Percentiles rank a stretch among this genome's conserved stretches.
These are phyloP conservation scores for Mycena capillaripes DNA, from an alignment of 768 basidiomycete species.

Conservation along the genomic window DNA sequence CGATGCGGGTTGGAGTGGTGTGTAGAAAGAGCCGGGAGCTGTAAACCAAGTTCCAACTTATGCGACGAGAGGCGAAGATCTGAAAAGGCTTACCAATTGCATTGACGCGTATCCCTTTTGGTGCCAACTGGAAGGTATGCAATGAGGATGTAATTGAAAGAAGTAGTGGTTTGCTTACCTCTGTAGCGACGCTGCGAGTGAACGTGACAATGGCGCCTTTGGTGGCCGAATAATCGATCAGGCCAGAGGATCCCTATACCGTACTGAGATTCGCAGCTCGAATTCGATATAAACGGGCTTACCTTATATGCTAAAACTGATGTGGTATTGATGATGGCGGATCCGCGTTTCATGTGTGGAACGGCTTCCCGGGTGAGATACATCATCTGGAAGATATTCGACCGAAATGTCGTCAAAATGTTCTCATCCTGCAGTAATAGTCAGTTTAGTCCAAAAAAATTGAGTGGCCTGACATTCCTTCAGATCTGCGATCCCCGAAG, in stretches of 20 bases:
- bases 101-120: background rate
- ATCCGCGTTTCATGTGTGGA: constrained; percentile 71
- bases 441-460: constrained; percentile 52
- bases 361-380: constrained; percentile 68
- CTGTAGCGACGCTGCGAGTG: constrained; percentile 66
- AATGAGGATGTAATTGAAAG: no score
- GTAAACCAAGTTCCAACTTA: background rate
- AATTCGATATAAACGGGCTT: constrained; percentile 19
- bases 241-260: constrained; percentile 45
- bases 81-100: background rate
- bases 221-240: constrained; percentile 67
- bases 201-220: constrained; percentile 74
- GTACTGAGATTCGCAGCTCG: constrained; percentile 52
- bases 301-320: constrained; percentile 68
- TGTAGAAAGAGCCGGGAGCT: constrained; percentile 68
- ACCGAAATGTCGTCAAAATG: constrained; percentile 67
- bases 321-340: constrained; percentile 73
- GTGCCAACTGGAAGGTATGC: background rate
- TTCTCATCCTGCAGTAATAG: constrained; percentile 54
- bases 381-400: constrained; percentile 74
- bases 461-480: background rate
- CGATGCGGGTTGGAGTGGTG: constrained; percentile 70
- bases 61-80: background rate
- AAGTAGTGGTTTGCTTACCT: constrained; percentile 33
- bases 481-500: constrained; percentile 7